Evolutionary conservation across 345 rosid genomes (phyloP).

Genomic region (Corymbia maculata): DNA sequence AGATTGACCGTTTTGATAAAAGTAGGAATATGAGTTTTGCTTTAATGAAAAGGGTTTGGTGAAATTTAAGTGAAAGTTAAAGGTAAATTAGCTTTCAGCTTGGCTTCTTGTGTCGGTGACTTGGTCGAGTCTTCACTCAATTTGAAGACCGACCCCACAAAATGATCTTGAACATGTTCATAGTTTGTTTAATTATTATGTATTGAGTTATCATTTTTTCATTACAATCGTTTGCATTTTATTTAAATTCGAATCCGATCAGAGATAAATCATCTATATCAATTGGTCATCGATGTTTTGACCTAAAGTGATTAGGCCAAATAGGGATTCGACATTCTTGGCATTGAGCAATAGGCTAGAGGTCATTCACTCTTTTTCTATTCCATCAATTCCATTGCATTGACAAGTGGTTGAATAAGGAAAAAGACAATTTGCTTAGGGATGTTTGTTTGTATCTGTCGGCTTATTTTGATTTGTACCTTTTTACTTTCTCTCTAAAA

Average conservation of each 20-base stretch:
- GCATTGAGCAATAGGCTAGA: not conserved
- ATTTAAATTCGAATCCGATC: not conserved
- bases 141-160: not conserved
- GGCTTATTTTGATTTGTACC: not conserved
- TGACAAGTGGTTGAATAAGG: not conserved
- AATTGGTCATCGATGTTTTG: not conserved
- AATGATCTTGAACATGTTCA: not conserved
- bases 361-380: not conserved
- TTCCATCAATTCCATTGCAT: not conserved
- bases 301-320: not conserved
- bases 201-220: rapidly evolving
- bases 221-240: not conserved
- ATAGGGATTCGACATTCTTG: not conserved
- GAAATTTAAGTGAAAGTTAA: not conserved
- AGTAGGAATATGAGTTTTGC: not conserved
- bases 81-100: not conserved
- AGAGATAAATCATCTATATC: rapidly evolving
- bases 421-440: not conserved
- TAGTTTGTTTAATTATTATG: not conserved
- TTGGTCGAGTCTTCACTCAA: not conserved
- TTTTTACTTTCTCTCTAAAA: not conserved
- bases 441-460: not conserved
- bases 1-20: not conserved
- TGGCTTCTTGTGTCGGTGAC: not conserved
- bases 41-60: not conserved